Evolutionary conservation across 1,284 basidiomycete genomes (phyloP).

Genomic region (Puccinia triticina): DNA sequence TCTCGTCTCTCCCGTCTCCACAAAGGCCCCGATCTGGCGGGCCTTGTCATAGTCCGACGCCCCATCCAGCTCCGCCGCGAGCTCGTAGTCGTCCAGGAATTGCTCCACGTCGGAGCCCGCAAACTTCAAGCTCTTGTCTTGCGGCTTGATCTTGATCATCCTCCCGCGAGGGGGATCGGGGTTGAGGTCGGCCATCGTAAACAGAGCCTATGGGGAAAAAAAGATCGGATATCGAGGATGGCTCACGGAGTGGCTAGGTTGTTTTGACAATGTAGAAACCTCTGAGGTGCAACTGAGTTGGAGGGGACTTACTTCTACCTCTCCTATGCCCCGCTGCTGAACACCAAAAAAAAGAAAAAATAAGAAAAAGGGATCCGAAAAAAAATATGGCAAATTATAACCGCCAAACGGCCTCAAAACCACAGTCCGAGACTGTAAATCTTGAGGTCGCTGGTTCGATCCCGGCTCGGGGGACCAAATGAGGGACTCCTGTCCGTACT

Average conservation of each 20-base stretch:
- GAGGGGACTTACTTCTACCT: conserved; percentile 2
- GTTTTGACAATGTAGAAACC: not conserved
- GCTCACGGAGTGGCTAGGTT: not conserved
- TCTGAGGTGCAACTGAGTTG: not conserved
- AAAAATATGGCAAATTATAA: not conserved
- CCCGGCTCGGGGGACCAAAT: conserved; percentile 15
- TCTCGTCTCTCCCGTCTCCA: no score
- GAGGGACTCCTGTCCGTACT: not conserved
- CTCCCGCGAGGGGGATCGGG: no score
- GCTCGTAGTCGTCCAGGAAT: no score
- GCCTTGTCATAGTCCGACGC: no score
- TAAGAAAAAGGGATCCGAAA: not conserved
- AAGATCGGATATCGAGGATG: not conserved
- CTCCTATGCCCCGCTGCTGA: not conserved
- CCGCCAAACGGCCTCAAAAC: not conserved
- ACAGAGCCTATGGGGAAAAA: no score
- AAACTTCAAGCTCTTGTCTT: not conserved
- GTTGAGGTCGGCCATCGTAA: no score
- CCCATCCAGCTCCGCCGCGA: no score
- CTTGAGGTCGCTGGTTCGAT: not conserved
- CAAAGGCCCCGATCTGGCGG: no score
- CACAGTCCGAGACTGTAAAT: not conserved
- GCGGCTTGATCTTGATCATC: no score
- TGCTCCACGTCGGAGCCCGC: no score
- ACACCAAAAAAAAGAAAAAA: not conserved